phyloP scores from a whole-genome alignment of 1,139 yeast species.

The Lipomyces yarrowii region DNA sequence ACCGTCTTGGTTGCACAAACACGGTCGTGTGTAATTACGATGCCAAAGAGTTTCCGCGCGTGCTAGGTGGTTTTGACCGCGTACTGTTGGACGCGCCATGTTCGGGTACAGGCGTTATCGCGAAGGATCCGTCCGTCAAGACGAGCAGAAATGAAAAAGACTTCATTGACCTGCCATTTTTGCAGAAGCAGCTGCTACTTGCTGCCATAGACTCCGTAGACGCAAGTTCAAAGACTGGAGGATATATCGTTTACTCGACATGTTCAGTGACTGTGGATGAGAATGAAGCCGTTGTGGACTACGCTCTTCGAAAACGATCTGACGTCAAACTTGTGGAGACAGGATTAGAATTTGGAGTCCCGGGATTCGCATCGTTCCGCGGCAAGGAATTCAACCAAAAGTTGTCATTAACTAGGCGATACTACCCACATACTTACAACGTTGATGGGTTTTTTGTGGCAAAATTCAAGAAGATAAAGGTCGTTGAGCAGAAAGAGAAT shows the following conservation, averaged over 20 bases:
- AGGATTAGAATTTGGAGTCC: slow-evolving; percentile 92
- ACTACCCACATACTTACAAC: slow-evolving; percentile 97
- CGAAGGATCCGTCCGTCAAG: slow-evolving; percentile 95
- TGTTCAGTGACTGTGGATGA: slow-evolving; percentile 99
- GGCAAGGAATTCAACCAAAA: slow-evolving; percentile 87
- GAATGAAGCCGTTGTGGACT: slow-evolving; percentile 98
- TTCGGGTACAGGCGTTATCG: slow-evolving; percentile 99
- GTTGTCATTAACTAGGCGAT: slow-evolving; percentile 82
- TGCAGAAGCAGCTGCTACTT: slow-evolving; percentile 88
- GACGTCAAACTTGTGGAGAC: slow-evolving; percentile 93
- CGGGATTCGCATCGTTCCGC: slow-evolving; percentile 90
- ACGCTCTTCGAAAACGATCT: slow-evolving; percentile 94
- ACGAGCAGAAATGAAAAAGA: slow-evolving; percentile 94
- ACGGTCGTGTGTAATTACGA: slow-evolving; percentile 97
- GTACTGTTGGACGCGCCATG: slow-evolving; percentile 97
- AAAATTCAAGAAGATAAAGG: slow-evolving; percentile 75
- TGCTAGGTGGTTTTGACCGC: slow-evolving; percentile 97
- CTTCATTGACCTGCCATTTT: slow-evolving; percentile 93
- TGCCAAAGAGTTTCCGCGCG: slow-evolving; percentile 98
- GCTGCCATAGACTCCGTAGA: slow-evolving; percentile 98
- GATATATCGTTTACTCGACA: slow-evolving; percentile 93
- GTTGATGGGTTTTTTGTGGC: slow-evolving; percentile 99
- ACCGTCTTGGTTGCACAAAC: slow-evolving; percentile 94
- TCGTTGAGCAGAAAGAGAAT: slow-evolving; percentile 15
- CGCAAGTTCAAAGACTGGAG: slow-evolving; percentile 89